Base-by-base conservation (phyloP, 306 rosid genomes). In the Trichosanthes cucumerina region DNA sequence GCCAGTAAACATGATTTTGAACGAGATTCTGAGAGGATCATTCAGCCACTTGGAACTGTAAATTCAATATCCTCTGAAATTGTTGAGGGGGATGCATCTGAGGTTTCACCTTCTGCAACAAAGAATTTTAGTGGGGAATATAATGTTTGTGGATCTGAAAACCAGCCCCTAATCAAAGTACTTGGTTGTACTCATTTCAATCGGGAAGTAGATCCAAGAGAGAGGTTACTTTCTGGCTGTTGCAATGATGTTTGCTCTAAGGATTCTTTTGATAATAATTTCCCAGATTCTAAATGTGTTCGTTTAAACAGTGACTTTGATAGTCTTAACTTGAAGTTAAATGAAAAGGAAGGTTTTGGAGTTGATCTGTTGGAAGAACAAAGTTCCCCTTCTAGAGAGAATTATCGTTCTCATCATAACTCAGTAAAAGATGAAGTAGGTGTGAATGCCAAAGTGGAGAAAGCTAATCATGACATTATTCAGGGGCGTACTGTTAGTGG, bases 261-360 rank as follows among this genome's bases (percentile, higher is more conserved):
- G 80, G 54, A 44, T 49, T 80, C 34, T 57, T 76, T 59, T 46
- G 60, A 81, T 39, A 41, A 72, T 63, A 82, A 65, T 64, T 47
- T 90, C 43, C 59, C 76, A 85, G 92, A 85, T 83, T 78, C 88
- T 57, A 79, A 81, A 82, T 82, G 86, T 4, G 38, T 79, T 66
- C 81, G 85, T 83, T 86, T 90, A 38, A 79, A 75, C 82, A 81
- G 90, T 68, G 88, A 84, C 77, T 80, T 26, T 50, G 54, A 81
- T 57, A 75, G 64, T 82, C 79, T 34, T 79, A 68, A 71, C 79
- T 85, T 63, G 81, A 82, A 84, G 58, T 75, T 33, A 21, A 77
- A 82, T 80, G 80, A 82, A 76, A 84, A 81, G 33, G 80, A 66
- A 79, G 79, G 77, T 75, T 78, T 77, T 66, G 77, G 83, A 78